Evolutionary conservation across 2,329 filamentous ascomycete species (phyloP).

Genomic region (Alternaria novae-zelandiae): DNA sequence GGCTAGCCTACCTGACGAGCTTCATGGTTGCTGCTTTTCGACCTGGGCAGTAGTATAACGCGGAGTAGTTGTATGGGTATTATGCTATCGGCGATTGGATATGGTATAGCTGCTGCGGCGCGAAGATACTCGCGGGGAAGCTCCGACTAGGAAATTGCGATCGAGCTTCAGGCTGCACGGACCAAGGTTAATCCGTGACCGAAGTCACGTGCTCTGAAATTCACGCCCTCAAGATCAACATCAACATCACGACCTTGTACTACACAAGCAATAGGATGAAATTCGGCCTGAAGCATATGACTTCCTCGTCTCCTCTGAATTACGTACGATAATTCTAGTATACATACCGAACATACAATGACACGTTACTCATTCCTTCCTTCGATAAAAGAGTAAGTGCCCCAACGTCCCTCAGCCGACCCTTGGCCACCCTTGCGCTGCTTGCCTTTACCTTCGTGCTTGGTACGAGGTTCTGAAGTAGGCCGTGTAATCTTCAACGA

Average conservation of each 20-base stretch:
- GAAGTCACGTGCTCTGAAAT: slow-evolving; percentile 14
- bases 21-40: slow-evolving; percentile 35
- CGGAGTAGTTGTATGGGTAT: neutral
- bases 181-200: slow-evolving; percentile 14
- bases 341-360: neutral
- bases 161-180: slow-evolving; percentile 28
- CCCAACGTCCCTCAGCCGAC: neutral
- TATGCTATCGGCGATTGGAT: neutral
- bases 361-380: neutral
- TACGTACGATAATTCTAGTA: neutral
- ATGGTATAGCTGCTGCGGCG: slow-evolving; percentile 14
- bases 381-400: neutral
- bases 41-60: neutral
- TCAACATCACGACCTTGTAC: neutral
- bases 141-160: slow-evolving; percentile 32
- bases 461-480: neutral
- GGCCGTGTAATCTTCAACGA: neutral
- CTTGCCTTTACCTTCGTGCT: neutral
- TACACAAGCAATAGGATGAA: neutral
- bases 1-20: slow-evolving; percentile 41
- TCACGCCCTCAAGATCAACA: neutral
- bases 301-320: neutral
- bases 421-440: neutral
- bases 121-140: slow-evolving; percentile 28
- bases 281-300: too few species aligned